Conservation (phyloP, 768 basidiomycete species). For the Macrocybe gigantea region DNA sequence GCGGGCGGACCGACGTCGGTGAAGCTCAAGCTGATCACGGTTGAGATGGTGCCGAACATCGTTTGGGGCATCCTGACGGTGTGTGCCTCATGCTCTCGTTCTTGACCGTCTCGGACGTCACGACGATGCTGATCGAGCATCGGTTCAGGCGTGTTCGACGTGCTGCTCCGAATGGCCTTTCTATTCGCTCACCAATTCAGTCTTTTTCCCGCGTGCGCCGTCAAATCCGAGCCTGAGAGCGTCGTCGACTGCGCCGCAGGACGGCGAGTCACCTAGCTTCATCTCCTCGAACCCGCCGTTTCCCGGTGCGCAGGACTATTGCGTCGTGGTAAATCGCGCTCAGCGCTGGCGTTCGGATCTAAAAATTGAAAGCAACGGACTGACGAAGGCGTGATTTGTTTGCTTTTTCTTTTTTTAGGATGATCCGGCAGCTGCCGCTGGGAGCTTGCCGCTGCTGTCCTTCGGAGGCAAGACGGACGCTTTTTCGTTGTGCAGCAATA, state of each 20-base stretch:
- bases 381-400: constrained; percentile 4
- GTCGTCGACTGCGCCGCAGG: constrained; percentile 28
- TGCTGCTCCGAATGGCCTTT: constrained; percentile 40
- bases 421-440: constrained; percentile 16
- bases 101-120: not conserved
- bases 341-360: no score
- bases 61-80: constrained; percentile 37
- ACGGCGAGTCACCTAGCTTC: constrained; percentile 38
- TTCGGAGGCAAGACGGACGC: constrained; percentile 34
- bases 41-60: constrained; percentile 32
- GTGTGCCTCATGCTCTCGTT: constrained; percentile 8
- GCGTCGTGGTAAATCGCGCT: constrained; percentile 26
- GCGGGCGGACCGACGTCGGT: constrained; percentile 20
- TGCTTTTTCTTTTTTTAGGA: constrained; percentile 11
- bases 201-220: constrained; percentile 32
- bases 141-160: constrained; percentile 1
- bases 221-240: constrained; percentile 31
- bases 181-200: constrained; percentile 31
- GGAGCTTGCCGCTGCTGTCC: constrained; percentile 26
- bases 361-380: not conserved
- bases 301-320: constrained; percentile 35
- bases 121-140: no score
- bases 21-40: constrained; percentile 26
- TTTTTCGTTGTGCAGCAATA: constrained; percentile 37
- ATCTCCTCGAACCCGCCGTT: constrained; percentile 39